Percentiles rank a stretch among this genome's conserved stretches.
phyloP scores from a whole-genome alignment of 23 red algal species.

The Gracilariopsis chorda region DNA sequence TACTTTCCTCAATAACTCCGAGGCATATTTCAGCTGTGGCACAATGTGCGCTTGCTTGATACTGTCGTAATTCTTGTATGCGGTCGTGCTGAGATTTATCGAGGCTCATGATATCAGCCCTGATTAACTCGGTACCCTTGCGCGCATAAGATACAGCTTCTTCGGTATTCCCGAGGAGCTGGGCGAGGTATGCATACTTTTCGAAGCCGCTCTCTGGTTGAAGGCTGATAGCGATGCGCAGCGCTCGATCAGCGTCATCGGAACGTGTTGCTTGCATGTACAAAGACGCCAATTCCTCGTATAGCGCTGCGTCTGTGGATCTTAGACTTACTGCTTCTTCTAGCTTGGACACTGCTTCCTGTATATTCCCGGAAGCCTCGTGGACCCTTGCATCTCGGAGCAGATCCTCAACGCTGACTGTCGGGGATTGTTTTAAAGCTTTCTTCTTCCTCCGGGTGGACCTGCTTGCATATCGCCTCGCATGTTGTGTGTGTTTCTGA shows the following conservation, averaged over 20 bases:
- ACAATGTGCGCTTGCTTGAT: constrained; percentile 54
- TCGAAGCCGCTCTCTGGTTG: constrained; percentile 32
- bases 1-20: constrained; percentile 65
- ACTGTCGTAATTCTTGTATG: constrained; percentile 12
- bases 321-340: constrained; percentile 2
- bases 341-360: neutral
- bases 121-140: constrained; percentile 47
- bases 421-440: neutral
- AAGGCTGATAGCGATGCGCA: constrained; percentile 35
- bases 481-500: neutral
- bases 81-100: neutral
- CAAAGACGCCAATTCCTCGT: constrained; percentile 34
- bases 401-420: neutral
- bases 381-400: neutral
- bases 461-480: neutral
- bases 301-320: constrained; percentile 2
- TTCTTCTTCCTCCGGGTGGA: neutral
- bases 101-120: constrained; percentile 9
- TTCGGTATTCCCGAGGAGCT: constrained; percentile 41
- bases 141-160: constrained; percentile 46
- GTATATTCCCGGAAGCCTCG: neutral
- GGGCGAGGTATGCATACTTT: constrained; percentile 58
- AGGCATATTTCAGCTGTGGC: constrained; percentile 49
- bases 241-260: constrained; percentile 15
- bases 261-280: constrained; percentile 43